Conservation (phyloP, 2,329 filamentous ascomycete genomes). For the Westerdykella ornata region DNA sequence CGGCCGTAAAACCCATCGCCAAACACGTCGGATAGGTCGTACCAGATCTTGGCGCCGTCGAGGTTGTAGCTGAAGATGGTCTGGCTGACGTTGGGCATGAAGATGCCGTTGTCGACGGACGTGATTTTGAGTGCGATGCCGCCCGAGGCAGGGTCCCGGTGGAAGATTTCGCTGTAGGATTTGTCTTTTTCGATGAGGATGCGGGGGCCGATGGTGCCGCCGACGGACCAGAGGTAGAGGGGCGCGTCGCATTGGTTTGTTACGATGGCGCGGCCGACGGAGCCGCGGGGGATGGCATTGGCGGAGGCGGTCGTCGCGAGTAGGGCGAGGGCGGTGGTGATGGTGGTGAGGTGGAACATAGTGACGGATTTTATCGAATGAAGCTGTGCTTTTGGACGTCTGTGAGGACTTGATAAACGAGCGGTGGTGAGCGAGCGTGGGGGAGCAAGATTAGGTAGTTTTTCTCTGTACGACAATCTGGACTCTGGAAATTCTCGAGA, state of each 20-base stretch:
- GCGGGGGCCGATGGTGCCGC: slow-evolving; percentile 12
- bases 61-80: slow-evolving; percentile 26
- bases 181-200: slow-evolving; percentile 14
- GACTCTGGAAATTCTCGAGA: not conserved
- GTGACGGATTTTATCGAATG: slow-evolving; percentile 1
- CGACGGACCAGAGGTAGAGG: slow-evolving; percentile 29
- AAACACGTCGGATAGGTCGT: slow-evolving; percentile 25
- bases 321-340: slow-evolving; percentile 10
- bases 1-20: slow-evolving; percentile 23
- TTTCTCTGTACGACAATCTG: not conserved
- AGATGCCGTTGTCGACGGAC: slow-evolving; percentile 15
- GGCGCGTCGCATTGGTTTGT: slow-evolving; percentile 26
- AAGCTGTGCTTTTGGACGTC: not conserved
- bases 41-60: slow-evolving; percentile 18
- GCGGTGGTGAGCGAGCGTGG: not conserved
- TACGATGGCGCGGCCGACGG: slow-evolving; percentile 19
- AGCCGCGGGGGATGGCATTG: slow-evolving; percentile 7
- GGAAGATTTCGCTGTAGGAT: slow-evolving; percentile 23
- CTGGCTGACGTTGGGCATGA: slow-evolving; percentile 26
- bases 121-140: slow-evolving; percentile 24
- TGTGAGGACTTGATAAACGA: not conserved
- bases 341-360: slow-evolving; percentile 7
- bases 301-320: slow-evolving; percentile 7
- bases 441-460: not conserved
- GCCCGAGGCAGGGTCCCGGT: slow-evolving; percentile 14